A percentile compares a stretch with the other conserved stretches of the same genome.
phyloP scores from a whole-genome alignment of 2,329 filamentous ascomycete species.

The Sclerotinia borealis region DNA sequence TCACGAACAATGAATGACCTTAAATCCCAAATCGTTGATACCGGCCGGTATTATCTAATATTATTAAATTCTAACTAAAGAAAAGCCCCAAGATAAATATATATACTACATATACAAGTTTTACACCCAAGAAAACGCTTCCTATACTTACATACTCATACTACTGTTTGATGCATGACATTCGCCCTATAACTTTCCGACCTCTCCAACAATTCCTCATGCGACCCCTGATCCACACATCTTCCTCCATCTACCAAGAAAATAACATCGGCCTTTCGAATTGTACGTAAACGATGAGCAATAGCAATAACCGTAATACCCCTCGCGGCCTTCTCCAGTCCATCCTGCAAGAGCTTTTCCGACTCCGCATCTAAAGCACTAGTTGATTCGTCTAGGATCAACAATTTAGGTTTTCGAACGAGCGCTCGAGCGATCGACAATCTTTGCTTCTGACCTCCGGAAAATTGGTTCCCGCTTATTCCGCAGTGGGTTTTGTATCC shows the following conservation, averaged over 20 bases:
- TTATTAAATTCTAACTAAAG: neutral
- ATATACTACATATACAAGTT: constrained; percentile 5
- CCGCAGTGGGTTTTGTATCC: constrained; percentile 61
- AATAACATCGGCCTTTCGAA: constrained; percentile 51
- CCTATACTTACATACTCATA: constrained; percentile 54
- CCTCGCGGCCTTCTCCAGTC: constrained; percentile 50
- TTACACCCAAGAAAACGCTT: constrained; percentile 47
- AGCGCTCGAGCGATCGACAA: constrained; percentile 73
- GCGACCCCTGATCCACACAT: constrained; percentile 46
- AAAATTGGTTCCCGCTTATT: constrained; percentile 66
- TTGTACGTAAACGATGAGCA: constrained; percentile 51
- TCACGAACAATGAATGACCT: too few species aligned
- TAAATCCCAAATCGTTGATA: too few species aligned
- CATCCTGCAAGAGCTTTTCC: constrained; percentile 59
- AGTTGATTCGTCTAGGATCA: constrained; percentile 78
- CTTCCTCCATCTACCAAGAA: constrained; percentile 49
- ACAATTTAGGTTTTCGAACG: constrained; percentile 61
- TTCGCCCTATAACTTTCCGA: constrained; percentile 45
- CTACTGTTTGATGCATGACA: constrained; percentile 27
- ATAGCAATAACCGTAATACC: constrained; percentile 53
- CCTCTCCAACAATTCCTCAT: constrained; percentile 47
- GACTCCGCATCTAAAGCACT: constrained; percentile 69
- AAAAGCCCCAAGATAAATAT: neutral
- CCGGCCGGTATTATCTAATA: too few species aligned
- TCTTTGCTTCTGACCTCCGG: constrained; percentile 73